A percentile compares a stretch with the other conserved stretches of the same genome.
Evolutionary conservation across 2,329 filamentous ascomycete species (phyloP).

Genomic region (Microcera coccophila): DNA sequence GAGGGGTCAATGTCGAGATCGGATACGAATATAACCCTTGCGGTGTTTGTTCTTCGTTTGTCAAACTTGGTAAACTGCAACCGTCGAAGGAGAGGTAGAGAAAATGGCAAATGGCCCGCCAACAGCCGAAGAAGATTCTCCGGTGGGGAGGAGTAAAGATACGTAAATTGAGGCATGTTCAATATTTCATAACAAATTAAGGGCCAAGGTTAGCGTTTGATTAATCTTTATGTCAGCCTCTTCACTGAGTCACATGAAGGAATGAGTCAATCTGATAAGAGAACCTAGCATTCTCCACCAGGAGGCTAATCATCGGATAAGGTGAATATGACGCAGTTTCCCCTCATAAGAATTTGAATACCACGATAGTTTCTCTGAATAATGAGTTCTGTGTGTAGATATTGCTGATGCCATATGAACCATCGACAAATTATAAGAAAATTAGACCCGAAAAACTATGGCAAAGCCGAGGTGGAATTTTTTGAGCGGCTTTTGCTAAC

Average conservation of each 20-base stretch:
- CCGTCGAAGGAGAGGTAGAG: slow-evolving; percentile 59
- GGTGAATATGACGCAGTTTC: background rate
- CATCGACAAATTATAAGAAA: background rate
- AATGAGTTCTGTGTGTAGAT: background rate
- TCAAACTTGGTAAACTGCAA: slow-evolving; percentile 53
- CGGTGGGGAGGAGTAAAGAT: slow-evolving; percentile 30
- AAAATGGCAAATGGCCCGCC: slow-evolving; percentile 49
- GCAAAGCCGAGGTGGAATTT: no score
- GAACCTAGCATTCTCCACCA: background rate
- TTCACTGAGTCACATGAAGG: background rate
- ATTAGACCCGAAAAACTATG: no score
- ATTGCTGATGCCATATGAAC: background rate
- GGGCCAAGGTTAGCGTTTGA: background rate
- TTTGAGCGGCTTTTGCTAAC: no score
- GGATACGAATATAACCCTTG: slow-evolving; percentile 40
- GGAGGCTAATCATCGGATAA: background rate
- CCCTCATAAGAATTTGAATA: background rate
- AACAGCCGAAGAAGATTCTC: slow-evolving; percentile 46
- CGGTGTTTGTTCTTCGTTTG: slow-evolving; percentile 39
- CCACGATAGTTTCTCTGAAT: background rate
- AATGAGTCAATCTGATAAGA: background rate
- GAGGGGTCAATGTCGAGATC: slow-evolving; percentile 4
- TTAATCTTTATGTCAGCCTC: background rate
- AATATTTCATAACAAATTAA: background rate
- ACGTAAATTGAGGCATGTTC: slow-evolving; percentile 11